These are phyloP conservation scores for Populus hybrid DNA, from an alignment of 441 rosid genomes.

Conservation along the genomic window DNA sequence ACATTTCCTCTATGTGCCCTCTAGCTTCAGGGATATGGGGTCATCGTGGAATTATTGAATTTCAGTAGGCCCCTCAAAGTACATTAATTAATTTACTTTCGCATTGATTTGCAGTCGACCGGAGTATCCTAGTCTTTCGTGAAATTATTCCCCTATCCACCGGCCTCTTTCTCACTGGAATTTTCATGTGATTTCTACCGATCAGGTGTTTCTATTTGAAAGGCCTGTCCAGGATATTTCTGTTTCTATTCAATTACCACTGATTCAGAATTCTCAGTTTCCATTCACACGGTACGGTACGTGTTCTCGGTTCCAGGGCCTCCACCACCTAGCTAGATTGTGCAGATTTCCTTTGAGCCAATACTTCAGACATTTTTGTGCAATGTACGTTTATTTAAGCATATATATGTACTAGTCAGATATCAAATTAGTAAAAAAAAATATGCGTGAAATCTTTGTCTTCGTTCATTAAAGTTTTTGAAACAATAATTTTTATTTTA, in stretches of 20 bases:
- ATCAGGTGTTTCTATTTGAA: neutral
- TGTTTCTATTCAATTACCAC: too few relatives aligned
- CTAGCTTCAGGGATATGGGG: neutral
- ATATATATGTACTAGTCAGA: too few relatives aligned
- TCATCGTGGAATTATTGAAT: slow-evolving; percentile 5
- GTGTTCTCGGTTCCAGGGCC: neutral
- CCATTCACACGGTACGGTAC: neutral
- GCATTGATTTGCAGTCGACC: neutral
- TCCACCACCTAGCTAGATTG: too few relatives aligned
- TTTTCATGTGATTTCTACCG: neutral
- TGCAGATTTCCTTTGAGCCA: too few relatives aligned
- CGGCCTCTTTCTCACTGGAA: too few relatives aligned
- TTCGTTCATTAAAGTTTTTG: too few relatives aligned
- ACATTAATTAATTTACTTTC: neutral
- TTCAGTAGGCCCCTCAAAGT: slow-evolving; percentile 10
- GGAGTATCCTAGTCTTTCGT: neutral
- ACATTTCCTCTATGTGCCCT: neutral
- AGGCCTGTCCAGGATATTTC: neutral
- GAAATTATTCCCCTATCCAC: neutral
- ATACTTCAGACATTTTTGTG: too few relatives aligned
- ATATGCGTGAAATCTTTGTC: too few relatives aligned
- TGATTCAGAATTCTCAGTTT: neutral
- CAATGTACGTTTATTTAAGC: too few relatives aligned
- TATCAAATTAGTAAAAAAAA: too few relatives aligned
- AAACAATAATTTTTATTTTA: too few relatives aligned